These are phyloP conservation scores for Mytilinidion resinicola DNA, from an alignment of 495 filamentous ascomycete species.

Conservation along the genomic window DNA sequence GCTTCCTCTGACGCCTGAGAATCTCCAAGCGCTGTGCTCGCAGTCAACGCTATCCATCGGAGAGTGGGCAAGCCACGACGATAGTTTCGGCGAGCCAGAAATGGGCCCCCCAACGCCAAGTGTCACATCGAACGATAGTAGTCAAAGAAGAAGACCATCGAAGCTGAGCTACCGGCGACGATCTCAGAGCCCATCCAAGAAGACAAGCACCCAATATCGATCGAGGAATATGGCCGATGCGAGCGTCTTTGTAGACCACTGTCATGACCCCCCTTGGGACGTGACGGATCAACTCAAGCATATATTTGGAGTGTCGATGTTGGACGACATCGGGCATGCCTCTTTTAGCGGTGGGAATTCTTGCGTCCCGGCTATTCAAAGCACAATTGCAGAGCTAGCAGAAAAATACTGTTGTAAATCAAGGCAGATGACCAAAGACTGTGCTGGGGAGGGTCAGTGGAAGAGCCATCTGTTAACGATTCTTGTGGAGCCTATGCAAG, in stretches of 20 bases:
- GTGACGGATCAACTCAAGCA: constrained; percentile 1
- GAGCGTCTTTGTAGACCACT: constrained; percentile 2
- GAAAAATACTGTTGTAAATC: constrained; percentile 6
- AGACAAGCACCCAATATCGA: constrained; percentile 4
- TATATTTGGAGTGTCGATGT: constrained; percentile 3
- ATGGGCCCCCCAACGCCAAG: too few relatives aligned
- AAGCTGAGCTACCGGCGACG: constrained; percentile 1
- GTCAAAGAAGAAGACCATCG: neutral
- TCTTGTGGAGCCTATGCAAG: constrained; percentile 2
- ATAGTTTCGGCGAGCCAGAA: too few relatives aligned
- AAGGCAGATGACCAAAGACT: constrained; percentile 5
- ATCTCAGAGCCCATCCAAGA: constrained; percentile 6
- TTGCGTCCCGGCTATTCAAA: neutral
- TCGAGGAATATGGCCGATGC: constrained; percentile 3
- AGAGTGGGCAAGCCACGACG: too few relatives aligned
- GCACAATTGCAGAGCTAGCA: neutral
- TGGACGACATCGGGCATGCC: neutral
- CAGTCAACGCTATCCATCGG: too few relatives aligned
- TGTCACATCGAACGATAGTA: too few relatives aligned
- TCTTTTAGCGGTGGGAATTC: neutral
- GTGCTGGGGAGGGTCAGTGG: neutral
- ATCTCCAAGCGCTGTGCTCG: too few relatives aligned
- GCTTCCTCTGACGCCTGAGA: too few relatives aligned
- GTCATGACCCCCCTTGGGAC: neutral
- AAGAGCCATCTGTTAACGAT: constrained; percentile 2